A percentile compares a stretch with the other conserved stretches of the same genome.
Evolutionary conservation across 2,329 filamentous ascomycete genomes (phyloP).

Genomic region (Neofusicoccum kwambonambiense): DNA sequence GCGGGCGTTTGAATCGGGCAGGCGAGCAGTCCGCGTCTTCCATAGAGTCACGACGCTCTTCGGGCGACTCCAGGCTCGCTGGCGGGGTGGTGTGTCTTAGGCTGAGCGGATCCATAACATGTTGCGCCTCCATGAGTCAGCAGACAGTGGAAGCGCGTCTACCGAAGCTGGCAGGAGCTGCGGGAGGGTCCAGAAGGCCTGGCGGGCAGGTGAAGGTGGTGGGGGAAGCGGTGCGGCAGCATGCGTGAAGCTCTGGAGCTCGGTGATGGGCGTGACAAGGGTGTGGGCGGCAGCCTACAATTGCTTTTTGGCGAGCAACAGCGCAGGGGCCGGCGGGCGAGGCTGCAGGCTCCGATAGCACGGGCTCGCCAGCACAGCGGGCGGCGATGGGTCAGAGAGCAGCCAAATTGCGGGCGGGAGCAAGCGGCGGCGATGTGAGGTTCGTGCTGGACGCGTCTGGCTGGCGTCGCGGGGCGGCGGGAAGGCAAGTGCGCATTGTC

Average conservation of each 20-base stretch:
- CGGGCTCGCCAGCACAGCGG: conserved; percentile 1
- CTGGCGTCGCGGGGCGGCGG: not conserved
- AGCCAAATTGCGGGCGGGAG: conserved; percentile 8
- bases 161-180: conserved; percentile 7
- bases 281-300: conserved; percentile 16
- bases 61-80: conserved; percentile 33
- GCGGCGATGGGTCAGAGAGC: not conserved
- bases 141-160: not conserved
- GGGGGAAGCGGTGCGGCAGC: conserved; percentile 9
- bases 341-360: not conserved
- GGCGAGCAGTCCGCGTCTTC: conserved; percentile 46
- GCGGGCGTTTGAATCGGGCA: conserved; percentile 46
- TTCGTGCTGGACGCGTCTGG: conserved; percentile 8
- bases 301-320: conserved; percentile 9
- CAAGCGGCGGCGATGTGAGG: not conserved
- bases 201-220: conserved; percentile 1
- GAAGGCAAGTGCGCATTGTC: conserved; percentile 7
- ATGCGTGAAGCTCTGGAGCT: conserved; percentile 19
- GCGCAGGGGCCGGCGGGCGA: not conserved
- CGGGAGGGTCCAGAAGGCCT: conserved; percentile 3
- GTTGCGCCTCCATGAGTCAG: conserved; percentile 21
- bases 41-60: conserved; percentile 42
- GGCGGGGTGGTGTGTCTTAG: conserved; percentile 28
- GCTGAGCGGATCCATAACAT: conserved; percentile 30
- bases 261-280: conserved; percentile 8